Conservation (phyloP, 768 basidiomycete species). For the Mycena rebaudengoi region DNA sequence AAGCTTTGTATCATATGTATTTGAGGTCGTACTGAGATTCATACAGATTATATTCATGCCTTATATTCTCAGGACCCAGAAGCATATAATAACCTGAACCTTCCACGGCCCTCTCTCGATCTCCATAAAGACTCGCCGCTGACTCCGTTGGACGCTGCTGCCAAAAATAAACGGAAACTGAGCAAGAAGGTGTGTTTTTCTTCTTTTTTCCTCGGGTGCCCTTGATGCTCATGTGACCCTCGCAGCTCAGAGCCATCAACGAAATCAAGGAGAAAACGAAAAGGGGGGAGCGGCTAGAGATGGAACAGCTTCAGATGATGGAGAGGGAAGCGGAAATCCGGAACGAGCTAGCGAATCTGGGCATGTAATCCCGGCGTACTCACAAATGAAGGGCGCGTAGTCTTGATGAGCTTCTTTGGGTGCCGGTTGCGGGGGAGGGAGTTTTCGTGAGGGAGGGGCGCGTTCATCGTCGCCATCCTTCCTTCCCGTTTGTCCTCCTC, state of each 20-base stretch:
- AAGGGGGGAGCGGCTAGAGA: background rate
- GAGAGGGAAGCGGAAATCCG: background rate
- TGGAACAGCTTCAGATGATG: background rate
- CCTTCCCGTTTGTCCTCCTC: no score
- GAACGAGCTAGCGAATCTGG: background rate
- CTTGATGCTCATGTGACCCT: background rate
- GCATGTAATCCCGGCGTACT: no score
- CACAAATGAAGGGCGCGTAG: no score
- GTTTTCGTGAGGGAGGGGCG: no score
- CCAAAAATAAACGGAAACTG: background rate
- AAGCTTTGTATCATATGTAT: background rate
- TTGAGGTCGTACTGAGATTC: background rate
- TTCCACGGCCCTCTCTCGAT: background rate
- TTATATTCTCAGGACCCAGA: no score
- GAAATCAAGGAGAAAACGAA: background rate
- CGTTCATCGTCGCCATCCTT: no score
- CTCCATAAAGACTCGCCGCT: background rate
- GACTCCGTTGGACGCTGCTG: background rate
- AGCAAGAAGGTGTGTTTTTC: background rate
- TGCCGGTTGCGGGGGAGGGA: no score
- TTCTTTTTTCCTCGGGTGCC: background rate
- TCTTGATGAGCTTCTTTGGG: no score
- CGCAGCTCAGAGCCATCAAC: background rate
- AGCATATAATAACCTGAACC: background rate
- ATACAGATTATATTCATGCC: background rate